Base-by-base conservation (phyloP, 73 alveolate genomes). In the Durusdinium trenchii region DNA sequence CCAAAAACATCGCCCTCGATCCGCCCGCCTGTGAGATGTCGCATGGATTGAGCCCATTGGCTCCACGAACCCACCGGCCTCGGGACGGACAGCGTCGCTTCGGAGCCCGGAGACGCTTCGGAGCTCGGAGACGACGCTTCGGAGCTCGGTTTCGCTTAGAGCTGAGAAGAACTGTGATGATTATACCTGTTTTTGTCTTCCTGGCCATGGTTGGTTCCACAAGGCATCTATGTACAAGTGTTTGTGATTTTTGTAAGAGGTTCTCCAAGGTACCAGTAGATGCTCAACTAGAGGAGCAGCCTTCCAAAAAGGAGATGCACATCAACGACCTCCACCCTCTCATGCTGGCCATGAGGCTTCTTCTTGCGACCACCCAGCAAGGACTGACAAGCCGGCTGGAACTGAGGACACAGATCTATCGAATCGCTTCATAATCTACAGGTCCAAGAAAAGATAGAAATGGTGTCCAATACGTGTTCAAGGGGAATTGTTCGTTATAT, bases 41-140 rank as follows among this genome's bases (percentile, higher is more conserved):
- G 94, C 94, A 84, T 84, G 76, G 94, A 84, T 51, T 48, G 75
- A 2, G 94, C 76, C 94, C 94, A 84, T 52, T 84, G 94, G 38
- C 94, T 84, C 94, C 94, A 84, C 40, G 94, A 84, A 3, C 54
- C 51, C 51, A 52, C 94, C 2, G 94, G 94, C 94, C 94, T 84
- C 5, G 35, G 94, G 32, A 20, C 64, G 64, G 64, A 54, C 9
- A n/a, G 73, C 4, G 73, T 2, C 73, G 73, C 7, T 60, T 2
- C 30, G n/a, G n/a, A n/a, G n/a, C n/a, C n/a, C n/a, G n/a, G n/a
- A n/a, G n/a, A n/a, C n/a, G n/a, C n/a, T n/a, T n/a, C n/a, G n/a
- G n/a, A n/a, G n/a, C n/a, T n/a, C n/a, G n/a, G n/a, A n/a, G n/a
- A n/a, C n/a, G n/a, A n/a, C n/a, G n/a, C n/a, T n/a, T n/a, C n/a